Conservation (phyloP, 257 asterid genomes). For the Ajuga chamaepitys region DNA sequence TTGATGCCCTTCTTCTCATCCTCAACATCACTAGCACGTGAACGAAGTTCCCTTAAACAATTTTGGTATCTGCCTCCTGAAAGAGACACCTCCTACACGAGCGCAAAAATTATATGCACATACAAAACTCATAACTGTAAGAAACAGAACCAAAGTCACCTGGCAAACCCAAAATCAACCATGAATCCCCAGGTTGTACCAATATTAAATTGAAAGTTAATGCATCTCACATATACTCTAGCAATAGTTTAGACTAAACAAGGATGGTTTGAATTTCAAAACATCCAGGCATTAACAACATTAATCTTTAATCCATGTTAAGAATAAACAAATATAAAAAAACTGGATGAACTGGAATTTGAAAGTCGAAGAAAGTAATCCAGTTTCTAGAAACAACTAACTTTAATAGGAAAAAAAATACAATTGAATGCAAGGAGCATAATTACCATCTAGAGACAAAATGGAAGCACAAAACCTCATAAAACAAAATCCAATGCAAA, state of each 20-base stretch:
- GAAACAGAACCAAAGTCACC: neutral
- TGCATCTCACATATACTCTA: too few relatives aligned
- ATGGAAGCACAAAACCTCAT: neutral
- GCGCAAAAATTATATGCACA: slow-evolving; percentile 9
- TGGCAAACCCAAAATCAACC: neutral
- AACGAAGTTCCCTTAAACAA: slow-evolving; percentile 86
- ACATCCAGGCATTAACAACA: neutral
- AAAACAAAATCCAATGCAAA: too few relatives aligned
- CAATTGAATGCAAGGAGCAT: neutral
- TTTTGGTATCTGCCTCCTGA: slow-evolving; percentile 85
- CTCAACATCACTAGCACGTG: slow-evolving; percentile 82
- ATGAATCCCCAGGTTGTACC: too few relatives aligned
- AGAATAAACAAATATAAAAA: neutral
- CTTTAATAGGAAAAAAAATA: neutral
- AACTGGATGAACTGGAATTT: neutral
- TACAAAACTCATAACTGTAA: neutral
- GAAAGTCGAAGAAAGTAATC: neutral
- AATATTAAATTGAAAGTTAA: too few relatives aligned
- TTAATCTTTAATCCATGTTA: neutral
- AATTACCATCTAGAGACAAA: neutral
- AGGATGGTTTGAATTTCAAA: neutral
- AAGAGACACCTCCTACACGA: slow-evolving; percentile 81
- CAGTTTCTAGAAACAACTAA: neutral
- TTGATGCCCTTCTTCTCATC: slow-evolving; percentile 86
- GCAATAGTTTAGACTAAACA: neutral